phyloP scores from a whole-genome alignment of 2,329 filamentous ascomycete species.

The Septoria linicola region DNA sequence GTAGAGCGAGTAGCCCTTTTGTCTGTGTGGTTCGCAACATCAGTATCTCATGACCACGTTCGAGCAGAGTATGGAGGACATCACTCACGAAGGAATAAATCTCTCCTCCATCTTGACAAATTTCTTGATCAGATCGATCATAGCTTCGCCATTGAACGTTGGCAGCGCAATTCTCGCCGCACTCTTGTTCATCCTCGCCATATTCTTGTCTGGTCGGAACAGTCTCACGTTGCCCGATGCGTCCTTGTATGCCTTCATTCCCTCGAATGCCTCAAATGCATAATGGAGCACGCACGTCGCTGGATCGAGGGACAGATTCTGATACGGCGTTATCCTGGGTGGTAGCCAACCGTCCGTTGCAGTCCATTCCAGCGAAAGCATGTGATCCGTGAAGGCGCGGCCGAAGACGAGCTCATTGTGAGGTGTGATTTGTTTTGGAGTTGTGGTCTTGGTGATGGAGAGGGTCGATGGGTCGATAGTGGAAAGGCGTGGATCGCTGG shows the following conservation, averaged over 20 bases:
- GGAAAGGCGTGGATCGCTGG: constrained; percentile 55
- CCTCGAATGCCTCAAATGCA: constrained; percentile 96
- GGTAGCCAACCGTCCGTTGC: constrained; percentile 77
- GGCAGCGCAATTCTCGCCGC: constrained; percentile 88
- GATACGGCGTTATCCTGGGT: constrained; percentile 85
- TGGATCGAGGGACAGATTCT: constrained; percentile 94
- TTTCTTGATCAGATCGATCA: constrained; percentile 78
- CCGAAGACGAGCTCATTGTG: constrained; percentile 87
- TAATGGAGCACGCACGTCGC: constrained; percentile 98
- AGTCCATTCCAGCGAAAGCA: constrained; percentile 94
- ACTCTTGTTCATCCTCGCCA: constrained; percentile 90
- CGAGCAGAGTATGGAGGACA: neutral
- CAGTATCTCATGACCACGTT: no score
- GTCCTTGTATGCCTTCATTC: constrained; percentile 99
- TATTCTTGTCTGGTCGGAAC: constrained; percentile 95
- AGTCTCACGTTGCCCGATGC: constrained; percentile 73
- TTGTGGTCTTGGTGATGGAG: constrained; percentile 68
- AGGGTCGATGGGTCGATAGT: constrained; percentile 78
- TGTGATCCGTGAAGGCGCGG: constrained; percentile 91
- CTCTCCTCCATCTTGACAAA: constrained; percentile 78
- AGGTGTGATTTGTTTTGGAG: constrained; percentile 71
- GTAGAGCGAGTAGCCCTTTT: constrained; percentile 88
- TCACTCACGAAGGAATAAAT: constrained; percentile 75
- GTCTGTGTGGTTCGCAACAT: constrained; percentile 34
- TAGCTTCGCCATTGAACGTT: constrained; percentile 69